phyloP scores from a whole-genome alignment of 148 eudicot genomes.

The Oxyria digyna region DNA sequence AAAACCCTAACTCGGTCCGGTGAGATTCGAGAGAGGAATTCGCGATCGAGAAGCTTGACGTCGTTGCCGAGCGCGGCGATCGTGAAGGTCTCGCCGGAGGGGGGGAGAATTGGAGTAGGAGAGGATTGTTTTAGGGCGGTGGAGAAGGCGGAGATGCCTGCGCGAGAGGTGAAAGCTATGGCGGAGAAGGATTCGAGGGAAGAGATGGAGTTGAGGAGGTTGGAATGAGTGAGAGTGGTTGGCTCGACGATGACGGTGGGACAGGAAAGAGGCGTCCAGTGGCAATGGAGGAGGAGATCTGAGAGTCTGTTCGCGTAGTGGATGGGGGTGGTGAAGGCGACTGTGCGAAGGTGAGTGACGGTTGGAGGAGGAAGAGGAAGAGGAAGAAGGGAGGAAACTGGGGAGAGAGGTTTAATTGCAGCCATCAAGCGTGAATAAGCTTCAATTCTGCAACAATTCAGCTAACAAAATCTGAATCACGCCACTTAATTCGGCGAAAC shows the following conservation, averaged over 20 bases:
- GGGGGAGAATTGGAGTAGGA: conserved; percentile 14
- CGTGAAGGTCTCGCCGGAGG: conserved; percentile 24
- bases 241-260: conserved; percentile 55
- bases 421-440: background rate
- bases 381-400: background rate
- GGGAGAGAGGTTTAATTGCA: background rate
- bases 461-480: too few relatives aligned
- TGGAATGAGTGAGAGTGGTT: conserved; percentile 33
- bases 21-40: conserved; percentile 23
- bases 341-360: conserved; percentile 14
- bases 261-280: conserved; percentile 61
- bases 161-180: conserved; percentile 73
- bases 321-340: conserved; percentile 74
- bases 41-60: conserved; percentile 35
- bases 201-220: conserved; percentile 20
- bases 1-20: conserved; percentile 28
- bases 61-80: conserved; percentile 65
- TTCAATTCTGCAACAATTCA: too few relatives aligned
- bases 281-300: conserved; percentile 29
- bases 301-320: conserved; percentile 63
- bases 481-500: too few relatives aligned
- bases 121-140: conserved; percentile 23
- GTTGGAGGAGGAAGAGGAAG: background rate
- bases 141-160: conserved; percentile 60
- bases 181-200: conserved; percentile 42